phyloP scores from a whole-genome alignment of 2,329 filamentous ascomycete genomes.

The Fusarium sp. region DNA sequence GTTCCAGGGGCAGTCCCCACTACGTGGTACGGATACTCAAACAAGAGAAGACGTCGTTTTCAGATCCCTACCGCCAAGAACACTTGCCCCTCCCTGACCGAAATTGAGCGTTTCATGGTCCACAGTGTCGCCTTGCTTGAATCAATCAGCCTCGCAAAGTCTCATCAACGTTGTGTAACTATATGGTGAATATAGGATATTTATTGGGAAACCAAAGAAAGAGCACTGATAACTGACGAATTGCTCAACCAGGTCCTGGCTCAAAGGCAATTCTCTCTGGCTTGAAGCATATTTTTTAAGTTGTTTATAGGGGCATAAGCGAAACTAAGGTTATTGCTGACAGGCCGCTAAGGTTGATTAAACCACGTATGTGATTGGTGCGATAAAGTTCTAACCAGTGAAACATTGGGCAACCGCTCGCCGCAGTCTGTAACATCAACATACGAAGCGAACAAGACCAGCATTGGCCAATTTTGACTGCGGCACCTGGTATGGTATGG shows the following conservation, averaged over 20 bases:
- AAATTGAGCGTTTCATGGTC: slow-evolving; percentile 26
- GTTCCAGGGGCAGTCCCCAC: slow-evolving; percentile 10
- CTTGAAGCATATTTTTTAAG: slow-evolving; percentile 28
- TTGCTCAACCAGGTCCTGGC: no score
- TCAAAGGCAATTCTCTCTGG: background rate
- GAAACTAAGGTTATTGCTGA: background rate
- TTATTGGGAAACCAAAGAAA: no score
- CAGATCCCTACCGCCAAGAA: slow-evolving; percentile 24
- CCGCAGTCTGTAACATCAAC: slow-evolving; percentile 27
- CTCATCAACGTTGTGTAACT: background rate
- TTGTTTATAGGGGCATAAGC: slow-evolving; percentile 11
- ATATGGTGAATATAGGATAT: no score
- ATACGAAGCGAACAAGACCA: background rate
- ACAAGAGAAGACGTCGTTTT: slow-evolving; percentile 9
- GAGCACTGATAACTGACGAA: no score
- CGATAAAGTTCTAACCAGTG: slow-evolving; percentile 12
- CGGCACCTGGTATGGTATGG: no score
- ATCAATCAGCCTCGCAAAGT: background rate
- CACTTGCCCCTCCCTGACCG: background rate
- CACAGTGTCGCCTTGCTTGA: background rate
- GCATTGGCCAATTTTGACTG: background rate
- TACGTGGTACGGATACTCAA: no score
- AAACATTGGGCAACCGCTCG: slow-evolving; percentile 6
- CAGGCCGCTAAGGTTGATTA: slow-evolving; percentile 1
- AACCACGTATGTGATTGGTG: slow-evolving; percentile 20